Conservation (phyloP, 2,329 filamentous ascomycete genomes). For the Cercospora beticola region DNA sequence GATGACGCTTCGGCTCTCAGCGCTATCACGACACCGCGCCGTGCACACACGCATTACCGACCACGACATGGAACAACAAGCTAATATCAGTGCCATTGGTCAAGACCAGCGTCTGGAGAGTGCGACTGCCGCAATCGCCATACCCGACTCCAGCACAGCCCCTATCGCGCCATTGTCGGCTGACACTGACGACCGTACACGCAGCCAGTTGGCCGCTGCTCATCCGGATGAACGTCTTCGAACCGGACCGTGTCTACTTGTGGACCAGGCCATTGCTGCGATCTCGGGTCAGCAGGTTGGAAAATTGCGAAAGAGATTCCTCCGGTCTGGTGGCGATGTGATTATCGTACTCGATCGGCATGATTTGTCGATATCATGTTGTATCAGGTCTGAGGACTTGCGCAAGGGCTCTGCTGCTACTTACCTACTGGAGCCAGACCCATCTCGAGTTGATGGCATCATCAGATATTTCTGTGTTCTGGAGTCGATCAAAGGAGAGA, state of each 20-base stretch:
- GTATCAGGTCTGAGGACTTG: slow-evolving; percentile 9
- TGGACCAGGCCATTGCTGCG: neutral
- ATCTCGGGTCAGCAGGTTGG: neutral
- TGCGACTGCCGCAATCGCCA: neutral
- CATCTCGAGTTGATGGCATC: neutral
- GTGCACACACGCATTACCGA: neutral
- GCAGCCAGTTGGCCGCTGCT: neutral
- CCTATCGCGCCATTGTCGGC: neutral
- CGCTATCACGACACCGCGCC: neutral
- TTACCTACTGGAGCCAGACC: neutral
- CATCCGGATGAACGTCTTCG: neutral
- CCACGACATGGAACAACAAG: neutral
- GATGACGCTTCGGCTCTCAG: too few relatives aligned
- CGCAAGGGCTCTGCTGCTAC: neutral
- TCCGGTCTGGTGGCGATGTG: slow-evolving; percentile 5
- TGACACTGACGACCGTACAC: neutral
- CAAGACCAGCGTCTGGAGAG: neutral
- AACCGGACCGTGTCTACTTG: neutral
- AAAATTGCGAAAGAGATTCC: neutral
- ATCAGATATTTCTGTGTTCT: slow-evolving; percentile 1
- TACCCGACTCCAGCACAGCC: neutral
- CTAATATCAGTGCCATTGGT: neutral
- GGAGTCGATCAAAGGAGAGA: too few relatives aligned
- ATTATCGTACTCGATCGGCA: neutral
- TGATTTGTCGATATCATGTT: slow-evolving; percentile 8